Evolutionary conservation across 305 asterid species (phyloP).

Genomic region (Salvia sclarea): DNA sequence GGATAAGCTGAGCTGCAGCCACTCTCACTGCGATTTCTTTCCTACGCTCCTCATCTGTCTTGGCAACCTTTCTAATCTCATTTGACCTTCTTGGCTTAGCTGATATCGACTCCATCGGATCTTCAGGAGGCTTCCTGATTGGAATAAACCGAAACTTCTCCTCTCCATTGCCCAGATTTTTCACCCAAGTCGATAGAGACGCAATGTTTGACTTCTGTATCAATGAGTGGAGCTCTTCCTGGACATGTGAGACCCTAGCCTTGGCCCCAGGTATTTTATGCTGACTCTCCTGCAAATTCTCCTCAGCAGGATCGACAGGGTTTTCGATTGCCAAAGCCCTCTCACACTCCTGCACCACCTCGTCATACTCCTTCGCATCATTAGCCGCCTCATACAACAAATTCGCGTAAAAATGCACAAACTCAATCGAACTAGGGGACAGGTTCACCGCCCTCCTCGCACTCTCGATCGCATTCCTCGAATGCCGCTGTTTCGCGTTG

Average conservation of each 20-base stretch:
- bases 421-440: conserved; percentile 82
- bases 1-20: conserved; percentile 89
- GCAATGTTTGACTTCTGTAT: conserved; percentile 79
- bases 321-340: conserved; percentile 77
- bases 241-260: conserved; percentile 63
- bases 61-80: conserved; percentile 77
- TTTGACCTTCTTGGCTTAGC: conserved; percentile 69
- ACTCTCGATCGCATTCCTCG: conserved; percentile 75
- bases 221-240: conserved; percentile 63
- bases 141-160: conserved; percentile 82
- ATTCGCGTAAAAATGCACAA: conserved; percentile 78
- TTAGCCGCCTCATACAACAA: conserved; percentile 73
- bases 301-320: conserved; percentile 89
- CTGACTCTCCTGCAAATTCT: conserved; percentile 82
- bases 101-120: conserved; percentile 76
- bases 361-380: conserved; percentile 79
- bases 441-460: conserved; percentile 61
- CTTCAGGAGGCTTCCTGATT: conserved; percentile 67
- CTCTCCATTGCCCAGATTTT: conserved; percentile 63
- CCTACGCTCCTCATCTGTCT: conserved; percentile 85
- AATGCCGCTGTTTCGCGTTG: conserved; percentile 63
- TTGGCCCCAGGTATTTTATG: conserved; percentile 61
- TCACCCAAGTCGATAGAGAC: conserved; percentile 78
- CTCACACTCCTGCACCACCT: conserved; percentile 81
- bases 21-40: conserved; percentile 89